These are phyloP conservation scores for Eimeria necatrix DNA, from an alignment of 169 alveolate genomes.

Conservation along the genomic window DNA sequence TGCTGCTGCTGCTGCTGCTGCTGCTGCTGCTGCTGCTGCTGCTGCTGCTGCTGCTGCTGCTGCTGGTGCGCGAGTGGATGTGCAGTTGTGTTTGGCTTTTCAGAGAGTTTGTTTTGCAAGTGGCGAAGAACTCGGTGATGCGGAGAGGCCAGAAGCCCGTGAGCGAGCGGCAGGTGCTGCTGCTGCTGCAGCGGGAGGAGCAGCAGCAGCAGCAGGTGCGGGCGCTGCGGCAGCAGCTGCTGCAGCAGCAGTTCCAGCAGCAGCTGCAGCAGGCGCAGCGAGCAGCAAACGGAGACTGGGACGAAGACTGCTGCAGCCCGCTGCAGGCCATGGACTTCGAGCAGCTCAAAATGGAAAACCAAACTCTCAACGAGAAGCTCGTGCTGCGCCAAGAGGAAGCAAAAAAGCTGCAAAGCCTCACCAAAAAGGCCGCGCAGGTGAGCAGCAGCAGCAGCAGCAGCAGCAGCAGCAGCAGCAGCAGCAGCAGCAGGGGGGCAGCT, in stretches of 20 bases:
- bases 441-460: too few species aligned
- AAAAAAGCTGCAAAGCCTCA: slow-evolving; percentile 93
- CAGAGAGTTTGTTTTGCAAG: slow-evolving; percentile 89
- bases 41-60: too few species aligned
- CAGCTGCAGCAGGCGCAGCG: slow-evolving; percentile 85
- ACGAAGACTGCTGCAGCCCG: slow-evolving; percentile 95
- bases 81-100: background rate
- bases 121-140: slow-evolving; percentile 89
- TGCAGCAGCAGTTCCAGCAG: slow-evolving; percentile 91
- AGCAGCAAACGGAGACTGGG: slow-evolving; percentile 83
- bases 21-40: too few species aligned
- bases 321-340: slow-evolving; percentile 96
- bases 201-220: slow-evolving; percentile 82
- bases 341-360: slow-evolving; percentile 96
- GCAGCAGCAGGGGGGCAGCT: too few species aligned
- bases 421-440: slow-evolving; percentile 5
- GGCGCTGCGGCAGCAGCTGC: slow-evolving; percentile 91
- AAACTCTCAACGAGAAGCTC: slow-evolving; percentile 95
- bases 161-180: slow-evolving; percentile 77
- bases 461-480: too few species aligned
- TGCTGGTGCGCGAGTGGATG: too few species aligned
- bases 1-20: too few species aligned
- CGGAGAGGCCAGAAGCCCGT: slow-evolving; percentile 90
- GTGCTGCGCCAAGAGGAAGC: slow-evolving; percentile 96
- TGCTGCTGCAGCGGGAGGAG: slow-evolving; percentile 82